phyloP scores from a whole-genome alignment of 2,329 filamentous ascomycete species.

The Colletotrichum sp. region DNA sequence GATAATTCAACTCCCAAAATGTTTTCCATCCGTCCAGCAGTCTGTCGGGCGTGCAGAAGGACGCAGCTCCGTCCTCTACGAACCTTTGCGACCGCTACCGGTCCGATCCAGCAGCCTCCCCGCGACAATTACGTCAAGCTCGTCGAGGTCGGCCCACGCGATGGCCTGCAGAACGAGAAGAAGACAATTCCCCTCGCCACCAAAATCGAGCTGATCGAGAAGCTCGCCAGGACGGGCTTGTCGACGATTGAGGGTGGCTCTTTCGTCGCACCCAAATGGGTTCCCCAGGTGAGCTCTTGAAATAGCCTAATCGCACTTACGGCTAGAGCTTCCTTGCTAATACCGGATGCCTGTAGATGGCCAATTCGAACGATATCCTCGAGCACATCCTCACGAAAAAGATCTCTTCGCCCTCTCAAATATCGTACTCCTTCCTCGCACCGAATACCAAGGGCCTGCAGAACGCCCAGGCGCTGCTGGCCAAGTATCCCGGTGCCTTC shows the following conservation, averaged over 20 bases:
- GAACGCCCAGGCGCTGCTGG: slow-evolving; percentile 60
- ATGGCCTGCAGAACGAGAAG: slow-evolving; percentile 89
- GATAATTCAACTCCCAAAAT: slow-evolving; percentile 27
- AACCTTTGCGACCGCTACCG: slow-evolving; percentile 45
- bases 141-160: slow-evolving; percentile 83
- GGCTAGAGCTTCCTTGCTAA: neutral
- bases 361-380: slow-evolving; percentile 77
- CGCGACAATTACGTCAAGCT: slow-evolving; percentile 61
- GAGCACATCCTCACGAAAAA: slow-evolving; percentile 67
- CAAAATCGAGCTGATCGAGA: slow-evolving; percentile 78
- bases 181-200: slow-evolving; percentile 71
- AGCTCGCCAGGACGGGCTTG: slow-evolving; percentile 72
- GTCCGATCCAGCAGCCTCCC: slow-evolving; percentile 24
- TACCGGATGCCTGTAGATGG: slow-evolving; percentile 62
- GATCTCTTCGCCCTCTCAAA: slow-evolving; percentile 56
- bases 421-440: slow-evolving; percentile 82
- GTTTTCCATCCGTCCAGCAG: slow-evolving; percentile 38
- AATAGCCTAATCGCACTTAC: neutral
- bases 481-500: slow-evolving; percentile 53
- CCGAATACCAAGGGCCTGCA: slow-evolving; percentile 78
- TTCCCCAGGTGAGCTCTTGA: slow-evolving; percentile 68
- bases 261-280: slow-evolving; percentile 84
- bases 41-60: slow-evolving; percentile 44
- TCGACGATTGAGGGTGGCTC: slow-evolving; percentile 80
- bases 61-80: slow-evolving; percentile 35